Evolutionary conservation across 1,284 basidiomycete genomes (phyloP).

Genomic region (Limonomyces culmigenus): DNA sequence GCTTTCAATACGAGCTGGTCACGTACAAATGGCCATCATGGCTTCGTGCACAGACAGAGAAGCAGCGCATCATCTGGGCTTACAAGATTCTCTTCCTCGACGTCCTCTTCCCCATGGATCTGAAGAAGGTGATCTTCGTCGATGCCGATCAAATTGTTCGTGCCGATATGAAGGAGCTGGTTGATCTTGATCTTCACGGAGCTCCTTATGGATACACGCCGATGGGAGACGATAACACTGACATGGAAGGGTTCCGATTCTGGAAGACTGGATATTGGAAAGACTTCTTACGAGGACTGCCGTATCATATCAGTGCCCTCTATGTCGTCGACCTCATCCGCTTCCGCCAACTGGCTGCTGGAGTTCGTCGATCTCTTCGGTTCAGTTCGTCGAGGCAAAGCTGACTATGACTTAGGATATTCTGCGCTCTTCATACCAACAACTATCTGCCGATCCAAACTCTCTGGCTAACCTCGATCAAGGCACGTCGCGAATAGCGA

Average conservation of each 20-base stretch:
- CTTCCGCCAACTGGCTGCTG: slow-evolving; percentile 57
- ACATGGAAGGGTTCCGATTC: slow-evolving; percentile 96
- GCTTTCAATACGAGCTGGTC: slow-evolving; percentile 91
- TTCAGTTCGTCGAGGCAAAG: slow-evolving; percentile 15
- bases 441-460: slow-evolving; percentile 82
- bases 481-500: slow-evolving; percentile 28
- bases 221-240: slow-evolving; percentile 89
- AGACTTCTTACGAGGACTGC: slow-evolving; percentile 62
- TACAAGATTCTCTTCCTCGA: slow-evolving; percentile 99
- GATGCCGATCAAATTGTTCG: slow-evolving; percentile 96
- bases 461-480: slow-evolving; percentile 94
- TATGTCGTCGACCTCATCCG: slow-evolving; percentile 94
- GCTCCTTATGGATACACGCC: slow-evolving; percentile 92
- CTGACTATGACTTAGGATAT: slow-evolving; percentile 60
- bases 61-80: slow-evolving; percentile 98
- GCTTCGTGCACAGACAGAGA: slow-evolving; percentile 92
- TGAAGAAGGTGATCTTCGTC: slow-evolving; percentile 97
- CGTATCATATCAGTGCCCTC: slow-evolving; percentile 91
- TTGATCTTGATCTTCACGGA: slow-evolving; percentile 81
- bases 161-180: slow-evolving; percentile 84
- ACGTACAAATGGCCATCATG: slow-evolving; percentile 99
- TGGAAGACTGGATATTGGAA: slow-evolving; percentile 97
- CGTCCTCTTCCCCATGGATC: slow-evolving; percentile 94
- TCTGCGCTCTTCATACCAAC: slow-evolving; percentile 84
- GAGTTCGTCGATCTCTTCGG: neutral